These are phyloP conservation scores for Phoma sp. DNA, from an alignment of 2,329 filamentous ascomycete genomes.

Conservation along the genomic window DNA sequence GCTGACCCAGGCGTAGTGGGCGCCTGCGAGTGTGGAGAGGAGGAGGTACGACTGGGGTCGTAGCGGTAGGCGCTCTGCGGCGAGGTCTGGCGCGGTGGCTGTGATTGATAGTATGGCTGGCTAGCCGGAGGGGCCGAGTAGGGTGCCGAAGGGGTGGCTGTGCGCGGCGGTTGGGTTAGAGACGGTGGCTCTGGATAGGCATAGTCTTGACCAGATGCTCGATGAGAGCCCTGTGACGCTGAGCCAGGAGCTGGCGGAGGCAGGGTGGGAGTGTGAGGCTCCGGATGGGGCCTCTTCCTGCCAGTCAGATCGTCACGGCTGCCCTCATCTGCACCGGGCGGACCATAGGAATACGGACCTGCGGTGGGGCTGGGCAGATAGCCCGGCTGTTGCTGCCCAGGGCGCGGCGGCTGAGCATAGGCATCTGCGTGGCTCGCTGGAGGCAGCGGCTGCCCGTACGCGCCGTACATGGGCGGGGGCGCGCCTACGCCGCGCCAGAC, in stretches of 20 bases:
- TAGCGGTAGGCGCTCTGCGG: constrained; percentile 52
- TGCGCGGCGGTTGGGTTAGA: constrained; percentile 54
- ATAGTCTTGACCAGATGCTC: constrained; percentile 46
- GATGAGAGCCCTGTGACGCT: constrained; percentile 49
- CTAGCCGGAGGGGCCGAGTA: constrained; percentile 47
- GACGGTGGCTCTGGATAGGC: constrained; percentile 52
- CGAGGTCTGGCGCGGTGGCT: constrained; percentile 49
- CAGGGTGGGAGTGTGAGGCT: constrained; percentile 58
- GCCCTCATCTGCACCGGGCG: constrained; percentile 46
- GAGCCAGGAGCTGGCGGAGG: constrained; percentile 55
- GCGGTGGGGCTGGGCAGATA: constrained; percentile 54
- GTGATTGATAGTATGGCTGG: constrained; percentile 50
- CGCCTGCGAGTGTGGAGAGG: constrained; percentile 51
- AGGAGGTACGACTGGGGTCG: constrained; percentile 50
- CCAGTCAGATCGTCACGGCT: constrained; percentile 48
- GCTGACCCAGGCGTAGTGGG: constrained; percentile 44
- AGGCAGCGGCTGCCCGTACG: constrained; percentile 58
- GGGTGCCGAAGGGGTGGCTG: constrained; percentile 50
- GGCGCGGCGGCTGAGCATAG: constrained; percentile 46
- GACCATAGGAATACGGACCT: constrained; percentile 50
- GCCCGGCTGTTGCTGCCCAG: constrained; percentile 41
- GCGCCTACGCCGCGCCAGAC: constrained; percentile 59
- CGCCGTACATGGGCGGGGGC: constrained; percentile 59
- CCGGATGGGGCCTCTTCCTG: constrained; percentile 55
- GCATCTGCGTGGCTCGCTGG: constrained; percentile 43